Evolutionary conservation across 805 yeast species (phyloP).

Genomic region (Saturnispora mendoncae): DNA sequence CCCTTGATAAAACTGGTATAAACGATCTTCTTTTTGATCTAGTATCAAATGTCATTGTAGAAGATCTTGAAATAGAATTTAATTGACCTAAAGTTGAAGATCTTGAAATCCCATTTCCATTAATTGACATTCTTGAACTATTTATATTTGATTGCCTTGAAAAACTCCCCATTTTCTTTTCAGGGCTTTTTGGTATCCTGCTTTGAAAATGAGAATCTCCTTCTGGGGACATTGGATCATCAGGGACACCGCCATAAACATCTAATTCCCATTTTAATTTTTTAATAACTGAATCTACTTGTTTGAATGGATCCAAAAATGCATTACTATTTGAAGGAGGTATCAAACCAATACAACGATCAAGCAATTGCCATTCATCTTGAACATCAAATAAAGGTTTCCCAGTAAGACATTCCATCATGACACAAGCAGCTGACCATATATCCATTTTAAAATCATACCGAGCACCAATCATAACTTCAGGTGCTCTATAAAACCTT

Average conservation of each 20-base stretch:
- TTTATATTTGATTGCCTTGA: not conserved
- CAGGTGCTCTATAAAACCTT: constrained; percentile 73
- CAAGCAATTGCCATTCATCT: constrained; percentile 41
- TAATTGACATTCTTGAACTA: not conserved
- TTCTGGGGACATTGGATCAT: not conserved
- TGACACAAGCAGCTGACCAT: constrained; percentile 95
- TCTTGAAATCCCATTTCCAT: not conserved
- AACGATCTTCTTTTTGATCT: not conserved
- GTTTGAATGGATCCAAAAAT: not conserved
- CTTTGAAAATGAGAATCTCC: not conserved
- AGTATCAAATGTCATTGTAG: not conserved
- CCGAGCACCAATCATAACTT: constrained; percentile 57
- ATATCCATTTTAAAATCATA: constrained; percentile 50
- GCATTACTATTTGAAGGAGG: not conserved
- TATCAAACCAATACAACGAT: constrained; percentile 25
- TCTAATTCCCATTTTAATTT: constrained; percentile 1
- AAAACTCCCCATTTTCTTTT: not conserved
- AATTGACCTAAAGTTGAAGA: not conserved
- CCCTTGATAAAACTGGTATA: not conserved
- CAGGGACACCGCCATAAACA: constrained; percentile 9
- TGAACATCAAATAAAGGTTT: constrained; percentile 39
- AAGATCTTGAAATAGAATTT: not conserved
- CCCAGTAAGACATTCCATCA: constrained; percentile 73
- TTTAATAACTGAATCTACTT: constrained; percentile 2
- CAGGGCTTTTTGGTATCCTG: constrained; percentile 1